Conservation (phyloP, 352 stramenopile species). For the Pythium coloratum region DNA sequence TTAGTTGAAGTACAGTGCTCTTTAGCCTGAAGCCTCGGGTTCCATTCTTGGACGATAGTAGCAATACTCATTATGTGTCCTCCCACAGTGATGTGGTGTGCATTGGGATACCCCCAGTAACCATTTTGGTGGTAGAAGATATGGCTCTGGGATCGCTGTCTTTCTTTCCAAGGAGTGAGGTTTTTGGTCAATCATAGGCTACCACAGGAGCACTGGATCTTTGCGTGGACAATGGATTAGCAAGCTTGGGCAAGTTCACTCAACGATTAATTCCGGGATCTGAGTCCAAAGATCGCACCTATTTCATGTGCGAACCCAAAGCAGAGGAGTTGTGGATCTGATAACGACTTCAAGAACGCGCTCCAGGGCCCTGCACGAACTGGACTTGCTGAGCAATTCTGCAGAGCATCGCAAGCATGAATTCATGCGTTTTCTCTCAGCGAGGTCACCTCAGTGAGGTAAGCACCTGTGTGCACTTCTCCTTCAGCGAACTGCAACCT, state of each 20-base stretch:
- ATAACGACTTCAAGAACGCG: slow-evolving; percentile 4
- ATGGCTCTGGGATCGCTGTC: no score
- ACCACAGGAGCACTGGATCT: no score
- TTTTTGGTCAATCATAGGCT: no score
- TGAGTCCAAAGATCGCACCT: slow-evolving; percentile 5
- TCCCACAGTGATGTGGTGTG: no score
- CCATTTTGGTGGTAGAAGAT: no score
- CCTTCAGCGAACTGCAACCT: background rate
- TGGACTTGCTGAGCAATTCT: background rate
- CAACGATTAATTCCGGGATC: slow-evolving; percentile 7
- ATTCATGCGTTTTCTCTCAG: background rate
- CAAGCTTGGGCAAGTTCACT: background rate
- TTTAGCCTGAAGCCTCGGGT: no score
- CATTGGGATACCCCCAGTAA: no score
- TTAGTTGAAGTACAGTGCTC: no score
- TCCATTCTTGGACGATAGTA: no score
- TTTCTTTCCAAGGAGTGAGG: no score
- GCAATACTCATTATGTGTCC: no score
- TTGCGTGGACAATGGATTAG: background rate
- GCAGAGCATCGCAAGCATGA: background rate
- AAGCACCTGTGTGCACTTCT: background rate
- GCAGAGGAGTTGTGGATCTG: background rate
- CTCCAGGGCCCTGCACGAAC: background rate
- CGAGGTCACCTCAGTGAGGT: background rate
- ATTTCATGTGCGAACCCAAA: background rate